Evolutionary conservation across 441 rosid species (phyloP), one percentile per base, ranked within the genome.

Genomic region (Biscutella auriculata): DNA sequence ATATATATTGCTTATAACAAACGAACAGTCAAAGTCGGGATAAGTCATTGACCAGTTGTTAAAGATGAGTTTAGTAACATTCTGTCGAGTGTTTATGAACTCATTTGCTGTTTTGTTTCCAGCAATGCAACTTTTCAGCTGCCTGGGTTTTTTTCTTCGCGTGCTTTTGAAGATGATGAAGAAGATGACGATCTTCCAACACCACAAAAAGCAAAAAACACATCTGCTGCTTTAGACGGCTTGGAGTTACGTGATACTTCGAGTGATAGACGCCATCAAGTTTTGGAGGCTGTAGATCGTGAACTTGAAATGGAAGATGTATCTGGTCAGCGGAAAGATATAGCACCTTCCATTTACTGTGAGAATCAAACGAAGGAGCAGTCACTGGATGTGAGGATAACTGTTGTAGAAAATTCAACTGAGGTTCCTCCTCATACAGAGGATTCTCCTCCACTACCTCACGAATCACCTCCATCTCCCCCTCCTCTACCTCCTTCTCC

Each of bases 271-370:
- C 77, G 77, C 33, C 91, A 88, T 75, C 77, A 77, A 70, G 72
- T 86, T 56, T 74, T 92, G 63, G 87, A 84, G 70, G 95, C 83
- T 48, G 97, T 88, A 43, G 97, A 92, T 73, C 89, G 80, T 67
- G 98, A 88, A 63, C 92, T 86, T 60, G 96, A 84, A 77, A 92
- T 88, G 98, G 95, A 83, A 77, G 98, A 86, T 74, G 96, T 82
- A 60, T 82, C 88, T 54, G 85, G 79, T 65, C 79, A 80, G 62
- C 71, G 42, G 21, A 85, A 76, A 76, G 87, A 79, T 61, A 88
- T 69, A 62, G 76, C 64, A 42, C 58, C 77, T 40, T 63, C 62
- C 59, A 45, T 69, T 66, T 48, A 63, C 50, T 41, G 49, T 60
- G 85, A 75, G 70, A 71, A 52, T 49, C 84, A 75, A 57, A 53